Evolutionary conservation across 345 rosid genomes (phyloP).

Genomic region (Eucalyptus tenuipes): DNA sequence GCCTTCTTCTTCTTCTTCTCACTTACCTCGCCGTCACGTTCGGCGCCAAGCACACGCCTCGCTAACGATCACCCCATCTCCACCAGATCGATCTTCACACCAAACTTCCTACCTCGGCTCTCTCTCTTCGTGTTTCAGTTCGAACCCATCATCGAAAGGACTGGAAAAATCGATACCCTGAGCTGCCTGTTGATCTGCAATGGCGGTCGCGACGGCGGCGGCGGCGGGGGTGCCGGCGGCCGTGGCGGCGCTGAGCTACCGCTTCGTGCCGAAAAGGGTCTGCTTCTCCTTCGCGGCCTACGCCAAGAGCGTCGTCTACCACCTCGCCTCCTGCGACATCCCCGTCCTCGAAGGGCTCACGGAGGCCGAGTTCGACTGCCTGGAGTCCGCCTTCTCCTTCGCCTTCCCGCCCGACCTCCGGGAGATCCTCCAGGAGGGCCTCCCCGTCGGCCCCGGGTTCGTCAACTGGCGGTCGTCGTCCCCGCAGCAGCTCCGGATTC

Average conservation of each 20-base stretch:
- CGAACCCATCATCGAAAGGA: background rate
- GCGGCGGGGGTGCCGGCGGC: background rate
- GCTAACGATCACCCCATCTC: background rate
- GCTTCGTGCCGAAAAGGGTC: conserved; percentile 6
- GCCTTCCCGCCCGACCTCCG: conserved; percentile 87
- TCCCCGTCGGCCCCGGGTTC: conserved; percentile 58
- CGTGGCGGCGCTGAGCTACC: background rate
- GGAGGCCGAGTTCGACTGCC: conserved; percentile 41
- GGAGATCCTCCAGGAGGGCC: conserved; percentile 63
- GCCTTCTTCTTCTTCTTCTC: background rate
- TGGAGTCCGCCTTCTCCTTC: conserved; percentile 50
- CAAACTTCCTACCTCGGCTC: background rate
- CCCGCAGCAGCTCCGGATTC: conserved; percentile 39
- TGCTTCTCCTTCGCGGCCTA: conserved; percentile 68
- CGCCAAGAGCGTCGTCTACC: conserved; percentile 38
- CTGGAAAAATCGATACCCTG: background rate
- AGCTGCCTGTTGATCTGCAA: background rate
- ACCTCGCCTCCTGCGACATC: conserved; percentile 34
- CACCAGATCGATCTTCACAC: background rate
- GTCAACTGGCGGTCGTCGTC: conserved; percentile 80
- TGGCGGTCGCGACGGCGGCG: background rate
- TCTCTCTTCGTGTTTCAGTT: background rate
- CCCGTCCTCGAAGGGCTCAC: conserved; percentile 50
- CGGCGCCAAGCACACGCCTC: background rate
- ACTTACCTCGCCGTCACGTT: background rate